A percentile compares a stretch with the other conserved stretches of the same genome.
These are phyloP conservation scores for Fusarium sp. DNA, from an alignment of 2,329 filamentous ascomycete species.

Conservation along the genomic window DNA sequence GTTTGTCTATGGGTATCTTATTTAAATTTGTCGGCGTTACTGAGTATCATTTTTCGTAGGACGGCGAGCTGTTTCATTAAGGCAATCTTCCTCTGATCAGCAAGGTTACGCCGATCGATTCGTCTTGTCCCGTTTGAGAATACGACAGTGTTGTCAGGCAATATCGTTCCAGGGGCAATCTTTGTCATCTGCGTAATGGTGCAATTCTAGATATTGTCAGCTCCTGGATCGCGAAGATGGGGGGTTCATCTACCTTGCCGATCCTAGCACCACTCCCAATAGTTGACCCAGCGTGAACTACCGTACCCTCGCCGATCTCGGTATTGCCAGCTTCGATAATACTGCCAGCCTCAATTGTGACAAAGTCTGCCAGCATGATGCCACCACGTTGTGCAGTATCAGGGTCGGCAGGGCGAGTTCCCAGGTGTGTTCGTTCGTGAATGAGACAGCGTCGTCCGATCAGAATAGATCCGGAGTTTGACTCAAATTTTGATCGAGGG, in stretches of 20 bases:
- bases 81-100: slow-evolving; percentile 70
- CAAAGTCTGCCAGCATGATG: slow-evolving; percentile 67
- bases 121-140: slow-evolving; percentile 71
- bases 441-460: slow-evolving; percentile 85
- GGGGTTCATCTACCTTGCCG: slow-evolving; percentile 63
- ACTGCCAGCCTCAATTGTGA: slow-evolving; percentile 68
- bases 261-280: slow-evolving; percentile 69
- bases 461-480: slow-evolving; percentile 79
- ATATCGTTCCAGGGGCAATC: slow-evolving; percentile 63
- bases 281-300: slow-evolving; percentile 67
- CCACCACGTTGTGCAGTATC: slow-evolving; percentile 52
- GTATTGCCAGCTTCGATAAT: slow-evolving; percentile 70
- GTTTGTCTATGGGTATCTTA: slow-evolving; percentile 32
- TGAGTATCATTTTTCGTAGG: slow-evolving; percentile 72
- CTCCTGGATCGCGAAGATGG: neutral
- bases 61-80: slow-evolving; percentile 75
- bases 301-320: slow-evolving; percentile 67
- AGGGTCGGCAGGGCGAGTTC: slow-evolving; percentile 50
- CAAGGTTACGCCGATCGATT: slow-evolving; percentile 67
- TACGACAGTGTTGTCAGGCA: slow-evolving; percentile 75
- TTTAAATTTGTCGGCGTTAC: slow-evolving; percentile 63
- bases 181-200: slow-evolving; percentile 73
- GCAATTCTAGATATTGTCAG: slow-evolving; percentile 63
- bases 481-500: slow-evolving; percentile 81
- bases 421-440: slow-evolving; percentile 72